phyloP scores from a whole-genome alignment of 306 rosid species.

The Hylodesmum podocarpum region DNA sequence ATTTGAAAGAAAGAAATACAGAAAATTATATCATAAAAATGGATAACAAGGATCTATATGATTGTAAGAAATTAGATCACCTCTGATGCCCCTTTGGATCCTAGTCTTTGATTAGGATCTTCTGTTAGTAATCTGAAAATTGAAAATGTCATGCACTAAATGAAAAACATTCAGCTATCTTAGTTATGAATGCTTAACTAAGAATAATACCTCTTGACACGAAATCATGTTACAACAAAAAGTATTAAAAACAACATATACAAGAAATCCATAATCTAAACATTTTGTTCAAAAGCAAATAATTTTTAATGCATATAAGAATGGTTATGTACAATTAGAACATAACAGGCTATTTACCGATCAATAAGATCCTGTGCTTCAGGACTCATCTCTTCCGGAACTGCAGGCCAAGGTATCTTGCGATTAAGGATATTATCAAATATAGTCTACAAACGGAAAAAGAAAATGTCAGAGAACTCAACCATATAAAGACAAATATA shows the following conservation, averaged over 20 bases:
- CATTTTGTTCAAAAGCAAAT: slow-evolving; percentile 13
- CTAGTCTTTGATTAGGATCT: slow-evolving; percentile 95
- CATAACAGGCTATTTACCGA: slow-evolving; percentile 55
- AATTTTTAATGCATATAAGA: slow-evolving; percentile 17
- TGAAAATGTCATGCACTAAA: slow-evolving; percentile 31
- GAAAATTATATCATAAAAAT: slow-evolving; percentile 12
- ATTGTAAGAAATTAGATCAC: slow-evolving; percentile 44
- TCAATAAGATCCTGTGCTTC: slow-evolving; percentile 91
- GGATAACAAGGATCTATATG: slow-evolving; percentile 3
- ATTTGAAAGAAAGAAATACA: background rate
- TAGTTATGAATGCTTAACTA: background rate
- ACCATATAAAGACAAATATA: slow-evolving; percentile 14
- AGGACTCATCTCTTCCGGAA: slow-evolving; percentile 83
- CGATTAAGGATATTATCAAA: slow-evolving; percentile 96
- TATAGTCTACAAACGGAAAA: slow-evolving; percentile 62
- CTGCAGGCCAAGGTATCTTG: slow-evolving; percentile 92
- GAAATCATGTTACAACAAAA: background rate
- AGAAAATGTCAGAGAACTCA: slow-evolving; percentile 13
- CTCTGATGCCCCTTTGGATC: slow-evolving; percentile 97
- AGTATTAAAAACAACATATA: background rate
- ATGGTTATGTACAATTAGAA: slow-evolving; percentile 16
- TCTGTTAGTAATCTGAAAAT: slow-evolving; percentile 81
- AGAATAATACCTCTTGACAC: background rate
- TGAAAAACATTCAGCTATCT: background rate
- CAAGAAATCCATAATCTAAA: background rate